phyloP scores from a whole-genome alignment of 2,329 filamentous ascomycete genomes.

The Xylariaceae sp. region DNA sequence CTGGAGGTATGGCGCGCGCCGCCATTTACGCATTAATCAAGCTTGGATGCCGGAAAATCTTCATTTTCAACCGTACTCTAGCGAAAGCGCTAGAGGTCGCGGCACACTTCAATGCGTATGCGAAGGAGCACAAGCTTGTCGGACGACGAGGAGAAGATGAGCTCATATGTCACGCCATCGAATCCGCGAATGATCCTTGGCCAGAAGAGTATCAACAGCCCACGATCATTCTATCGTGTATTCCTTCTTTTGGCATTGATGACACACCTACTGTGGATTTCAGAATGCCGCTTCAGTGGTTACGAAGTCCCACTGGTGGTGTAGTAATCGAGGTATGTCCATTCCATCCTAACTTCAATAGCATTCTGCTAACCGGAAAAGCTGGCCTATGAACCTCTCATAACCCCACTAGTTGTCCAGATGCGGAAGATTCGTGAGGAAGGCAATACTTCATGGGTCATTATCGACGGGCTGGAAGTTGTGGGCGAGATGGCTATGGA shows the following conservation, averaged over 20 bases:
- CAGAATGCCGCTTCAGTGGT: constrained; percentile 72
- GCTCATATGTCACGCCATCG: constrained; percentile 60
- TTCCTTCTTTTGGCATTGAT: constrained; percentile 69
- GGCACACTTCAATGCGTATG: constrained; percentile 68
- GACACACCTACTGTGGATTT: constrained; percentile 71
- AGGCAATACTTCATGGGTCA: constrained; percentile 68
- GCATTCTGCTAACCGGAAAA: constrained; percentile 33
- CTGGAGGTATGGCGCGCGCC: constrained; percentile 75
- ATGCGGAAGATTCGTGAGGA: constrained; percentile 59
- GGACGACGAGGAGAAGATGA: constrained; percentile 45
- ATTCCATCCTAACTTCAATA: background rate
- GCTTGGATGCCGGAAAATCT: constrained; percentile 75
- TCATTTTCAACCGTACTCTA: constrained; percentile 72
- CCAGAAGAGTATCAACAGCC: constrained; percentile 66
- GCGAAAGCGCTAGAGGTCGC: constrained; percentile 68
- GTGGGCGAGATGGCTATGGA: constrained; percentile 78
- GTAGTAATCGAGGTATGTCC: constrained; percentile 68
- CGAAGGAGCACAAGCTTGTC: constrained; percentile 42
- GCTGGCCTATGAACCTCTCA: constrained; percentile 73
- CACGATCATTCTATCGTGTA: constrained; percentile 75
- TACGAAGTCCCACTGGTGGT: constrained; percentile 73
- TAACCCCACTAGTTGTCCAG: constrained; percentile 72
- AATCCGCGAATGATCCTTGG: constrained; percentile 67
- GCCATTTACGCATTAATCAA: constrained; percentile 77
- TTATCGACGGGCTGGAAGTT: constrained; percentile 75